Evolutionary conservation across 169 alveolate species (phyloP), one percentile per base, ranked within the genome.

Genomic region (Cryptosporidium ryanae): DNA sequence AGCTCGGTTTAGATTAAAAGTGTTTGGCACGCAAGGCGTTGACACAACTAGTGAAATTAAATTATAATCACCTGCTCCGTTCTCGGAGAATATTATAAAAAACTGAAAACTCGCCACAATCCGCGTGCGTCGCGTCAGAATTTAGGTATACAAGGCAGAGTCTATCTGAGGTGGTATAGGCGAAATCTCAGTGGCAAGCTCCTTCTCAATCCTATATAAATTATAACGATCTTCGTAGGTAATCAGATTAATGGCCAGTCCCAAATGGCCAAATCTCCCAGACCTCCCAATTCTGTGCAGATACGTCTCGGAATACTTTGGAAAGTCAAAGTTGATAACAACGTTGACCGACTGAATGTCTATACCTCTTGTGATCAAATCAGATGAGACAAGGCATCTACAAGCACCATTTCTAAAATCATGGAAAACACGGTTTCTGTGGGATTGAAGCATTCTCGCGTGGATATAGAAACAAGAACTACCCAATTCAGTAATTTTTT

Each of bases 261-360:
- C 99, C 71, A 97, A 92, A 82, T 97, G 99, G 21, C 99, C 99
- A 70, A 96, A 97, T 82, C 99, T 96, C 17, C 99, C 99, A 17
- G 99, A 96, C 65, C 99, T 92, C 49, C 99, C 99, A 54, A 97
- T 97, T 91, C 99, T 95, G 92, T 97, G 99, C 38, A 97, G 92
- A 70, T 97, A 97, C 0, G 99, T 97, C 87, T 97, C 98, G 8
- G 98, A 93, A 90, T 96, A 93, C 87, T 97, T 97, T 6, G 99
- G 99, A 95, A 97, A 97, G 91, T 98, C 99, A 90, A 98, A 98
- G 95, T 98, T 98, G 76, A 98, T 96, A 44, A 98, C 99, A n/a
- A 97, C 99, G 93, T 97, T 97, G 63, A 98, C 99, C 32, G 98
- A 94, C 82, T 97, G 96, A 71, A 98, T 97, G 91, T 98, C 99